Percentiles rank a stretch among this genome's conserved stretches.
Conservation (phyloP, 2,329 filamentous ascomycete species). For the Ramularia collo-cygni region DNA sequence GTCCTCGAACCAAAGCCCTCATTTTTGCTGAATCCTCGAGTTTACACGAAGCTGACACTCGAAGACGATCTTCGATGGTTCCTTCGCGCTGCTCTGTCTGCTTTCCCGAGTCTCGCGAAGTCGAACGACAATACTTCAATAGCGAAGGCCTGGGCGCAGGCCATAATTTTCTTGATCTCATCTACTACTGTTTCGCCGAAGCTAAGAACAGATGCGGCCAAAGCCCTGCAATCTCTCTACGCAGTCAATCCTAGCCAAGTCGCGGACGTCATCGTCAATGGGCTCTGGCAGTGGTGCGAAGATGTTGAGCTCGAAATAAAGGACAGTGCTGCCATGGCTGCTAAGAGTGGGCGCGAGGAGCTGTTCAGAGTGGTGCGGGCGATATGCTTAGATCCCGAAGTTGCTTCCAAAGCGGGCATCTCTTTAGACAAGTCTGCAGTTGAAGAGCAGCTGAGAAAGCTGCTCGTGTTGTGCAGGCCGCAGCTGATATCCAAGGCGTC, state of each 20-base stretch:
- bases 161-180: constrained; percentile 71
- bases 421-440: constrained; percentile 46
- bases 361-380: constrained; percentile 56
- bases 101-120: constrained; percentile 35
- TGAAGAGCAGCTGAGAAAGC: constrained; percentile 64
- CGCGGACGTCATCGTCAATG: constrained; percentile 54
- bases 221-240: constrained; percentile 60
- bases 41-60: constrained; percentile 71
- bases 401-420: constrained; percentile 39
- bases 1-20: constrained; percentile 73
- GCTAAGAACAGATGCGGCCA: constrained; percentile 57
- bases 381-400: constrained; percentile 55
- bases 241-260: constrained; percentile 50
- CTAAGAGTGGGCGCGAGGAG: constrained; percentile 58
- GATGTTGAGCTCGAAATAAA: constrained; percentile 65
- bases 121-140: constrained; percentile 34
- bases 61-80: constrained; percentile 77
- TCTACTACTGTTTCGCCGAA: constrained; percentile 54
- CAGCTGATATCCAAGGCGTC: constrained; percentile 69
- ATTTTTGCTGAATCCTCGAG: constrained; percentile 74
- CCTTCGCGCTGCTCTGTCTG: constrained; percentile 59
- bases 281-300: constrained; percentile 74
- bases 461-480: constrained; percentile 71
- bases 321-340: constrained; percentile 61
- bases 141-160: constrained; percentile 62